These are phyloP conservation scores for Hypoxylon sp. DNA, from an alignment of 2,329 filamentous ascomycete species.

Conservation along the genomic window DNA sequence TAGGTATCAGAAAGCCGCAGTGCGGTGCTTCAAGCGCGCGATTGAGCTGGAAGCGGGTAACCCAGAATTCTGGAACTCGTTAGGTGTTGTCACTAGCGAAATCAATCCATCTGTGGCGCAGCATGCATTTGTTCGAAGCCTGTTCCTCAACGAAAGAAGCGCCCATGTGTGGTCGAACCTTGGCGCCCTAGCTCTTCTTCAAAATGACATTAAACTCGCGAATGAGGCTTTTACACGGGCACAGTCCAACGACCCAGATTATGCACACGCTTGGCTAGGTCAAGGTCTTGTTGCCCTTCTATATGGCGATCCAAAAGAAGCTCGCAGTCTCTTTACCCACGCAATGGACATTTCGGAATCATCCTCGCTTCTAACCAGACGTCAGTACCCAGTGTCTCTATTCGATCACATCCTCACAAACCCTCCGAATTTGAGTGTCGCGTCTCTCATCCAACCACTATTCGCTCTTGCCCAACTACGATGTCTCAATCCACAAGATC, in stretches of 20 bases:
- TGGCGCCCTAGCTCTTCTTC: conserved; percentile 85
- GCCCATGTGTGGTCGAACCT: conserved; percentile 92
- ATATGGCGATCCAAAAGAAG: conserved; percentile 81
- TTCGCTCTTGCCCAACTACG: conserved; percentile 89
- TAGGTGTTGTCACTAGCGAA: conserved; percentile 90
- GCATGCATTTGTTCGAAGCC: conserved; percentile 90
- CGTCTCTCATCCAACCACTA: conserved; percentile 84
- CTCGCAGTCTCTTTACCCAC: conserved; percentile 88
- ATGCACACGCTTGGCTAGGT: conserved; percentile 92
- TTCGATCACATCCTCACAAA: conserved; percentile 84
- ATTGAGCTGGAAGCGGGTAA: conserved; percentile 97
- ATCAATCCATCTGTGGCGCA: conserved; percentile 91
- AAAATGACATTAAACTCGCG: conserved; percentile 87
- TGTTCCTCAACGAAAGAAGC: conserved; percentile 92
- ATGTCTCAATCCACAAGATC: conserved; percentile 77
- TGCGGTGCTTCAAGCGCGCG: conserved; percentile 92
- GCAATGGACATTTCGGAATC: conserved; percentile 93
- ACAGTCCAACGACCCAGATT: conserved; percentile 95
- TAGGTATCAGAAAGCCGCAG: conserved; percentile 82
- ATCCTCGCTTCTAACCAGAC: conserved; percentile 78
- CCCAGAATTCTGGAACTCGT: conserved; percentile 95
- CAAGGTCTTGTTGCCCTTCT: conserved; percentile 89
- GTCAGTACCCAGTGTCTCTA: conserved; percentile 83
- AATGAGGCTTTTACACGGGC: conserved; percentile 91
- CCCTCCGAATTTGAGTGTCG: conserved; percentile 65